Conservation (phyloP, 352 stramenopile genomes). For the Phytophthora parvispora region DNA sequence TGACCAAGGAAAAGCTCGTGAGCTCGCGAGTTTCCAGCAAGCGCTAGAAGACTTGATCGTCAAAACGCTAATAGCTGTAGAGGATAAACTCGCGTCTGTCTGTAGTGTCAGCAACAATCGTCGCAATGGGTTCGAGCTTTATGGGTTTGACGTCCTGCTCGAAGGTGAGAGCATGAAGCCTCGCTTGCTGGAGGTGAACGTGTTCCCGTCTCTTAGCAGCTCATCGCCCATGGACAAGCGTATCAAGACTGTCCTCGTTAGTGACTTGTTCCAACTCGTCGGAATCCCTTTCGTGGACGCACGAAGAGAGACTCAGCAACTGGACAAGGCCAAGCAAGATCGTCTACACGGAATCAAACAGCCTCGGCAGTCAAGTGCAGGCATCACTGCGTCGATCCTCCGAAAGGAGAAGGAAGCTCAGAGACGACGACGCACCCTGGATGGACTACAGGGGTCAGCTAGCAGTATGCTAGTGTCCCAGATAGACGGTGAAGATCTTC, state of each 20-base stretch:
- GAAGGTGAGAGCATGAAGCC: constrained; percentile 78
- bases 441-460: constrained; percentile 38
- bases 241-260: constrained; percentile 92
- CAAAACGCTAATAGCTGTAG: constrained; percentile 92
- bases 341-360: constrained; percentile 55
- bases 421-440: constrained; percentile 36
- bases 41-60: constrained; percentile 87
- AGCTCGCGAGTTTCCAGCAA: constrained; percentile 47
- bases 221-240: constrained; percentile 89
- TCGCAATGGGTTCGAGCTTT: constrained; percentile 87
- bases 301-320: constrained; percentile 36
- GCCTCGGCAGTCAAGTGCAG: background rate
- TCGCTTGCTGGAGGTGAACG: constrained; percentile 93
- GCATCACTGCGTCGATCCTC: constrained; percentile 5
- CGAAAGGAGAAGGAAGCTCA: constrained; percentile 27
- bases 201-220: constrained; percentile 90
- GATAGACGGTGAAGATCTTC: constrained; percentile 67
- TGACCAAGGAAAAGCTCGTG: constrained; percentile 44
- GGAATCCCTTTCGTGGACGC: constrained; percentile 67
- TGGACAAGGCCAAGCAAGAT: constrained; percentile 58
- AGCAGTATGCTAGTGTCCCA: constrained; percentile 33
- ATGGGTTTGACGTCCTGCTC: constrained; percentile 91
- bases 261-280: constrained; percentile 88
- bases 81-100: constrained; percentile 72
- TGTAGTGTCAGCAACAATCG: constrained; percentile 14